These are phyloP conservation scores for Moniliophthora roreri DNA, from an alignment of 1,284 basidiomycete species.

Conservation along the genomic window DNA sequence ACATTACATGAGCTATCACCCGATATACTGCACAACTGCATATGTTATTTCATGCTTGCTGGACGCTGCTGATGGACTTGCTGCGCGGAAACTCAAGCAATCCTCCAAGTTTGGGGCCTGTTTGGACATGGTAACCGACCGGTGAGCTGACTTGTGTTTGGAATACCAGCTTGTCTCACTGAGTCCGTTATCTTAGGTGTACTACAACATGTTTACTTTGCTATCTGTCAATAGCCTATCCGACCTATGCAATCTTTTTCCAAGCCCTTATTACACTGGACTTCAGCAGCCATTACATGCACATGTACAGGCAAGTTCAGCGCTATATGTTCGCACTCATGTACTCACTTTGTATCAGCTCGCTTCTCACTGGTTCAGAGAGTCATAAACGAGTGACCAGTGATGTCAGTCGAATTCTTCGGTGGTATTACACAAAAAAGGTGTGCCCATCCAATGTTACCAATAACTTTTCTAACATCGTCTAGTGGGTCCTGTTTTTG, in stretches of 20 bases:
- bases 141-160: conserved; percentile 50
- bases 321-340: neutral
- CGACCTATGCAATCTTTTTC: conserved; percentile 80
- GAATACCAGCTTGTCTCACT: neutral
- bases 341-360: conserved; percentile 40
- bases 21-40: conserved; percentile 87
- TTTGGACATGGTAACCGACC: conserved; percentile 99
- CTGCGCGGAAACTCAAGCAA: conserved; percentile 88
- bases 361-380: conserved; percentile 87
- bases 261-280: conserved; percentile 97
- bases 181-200: conserved; percentile 63
- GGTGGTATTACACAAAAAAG: conserved; percentile 92
- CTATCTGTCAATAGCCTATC: conserved; percentile 91
- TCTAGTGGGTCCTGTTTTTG: conserved; percentile 82
- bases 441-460: conserved; percentile 47
- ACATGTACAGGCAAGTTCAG: conserved; percentile 92
- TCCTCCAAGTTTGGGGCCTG: conserved; percentile 97
- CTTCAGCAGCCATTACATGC: conserved; percentile 99
- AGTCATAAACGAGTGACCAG: conserved; percentile 93
- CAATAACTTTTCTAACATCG: conserved; percentile 2
- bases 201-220: conserved; percentile 95
- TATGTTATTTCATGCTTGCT: conserved; percentile 94
- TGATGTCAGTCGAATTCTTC: conserved; percentile 90
- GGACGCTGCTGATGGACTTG: conserved; percentile 95
- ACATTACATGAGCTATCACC: conserved; percentile 94